Base-by-base conservation (phyloP, 2,329 filamentous ascomycete species). In the Graphilbum fragrans region DNA sequence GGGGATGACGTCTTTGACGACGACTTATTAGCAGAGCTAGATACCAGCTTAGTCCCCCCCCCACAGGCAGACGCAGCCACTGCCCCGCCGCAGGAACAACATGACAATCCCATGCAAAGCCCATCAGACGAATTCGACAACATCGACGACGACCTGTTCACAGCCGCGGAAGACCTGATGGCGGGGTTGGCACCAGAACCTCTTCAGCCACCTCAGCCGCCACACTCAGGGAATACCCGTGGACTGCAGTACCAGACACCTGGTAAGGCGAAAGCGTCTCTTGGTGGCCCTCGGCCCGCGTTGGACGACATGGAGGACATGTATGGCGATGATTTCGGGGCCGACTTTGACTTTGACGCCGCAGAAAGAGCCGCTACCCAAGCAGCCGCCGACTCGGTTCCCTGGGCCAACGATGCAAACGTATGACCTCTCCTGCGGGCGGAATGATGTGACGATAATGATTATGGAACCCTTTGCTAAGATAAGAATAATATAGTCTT, bases 251-350 rank as follows among this genome's bases (percentile, higher is more conserved):
- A 50, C 23, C 23, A 22, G 25, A 8, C 25, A 29, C 19, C 17
- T 5, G 14, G 18, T 12, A 40, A 44, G 14, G 45, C 20, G 22
- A 23, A 43, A 5, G 43, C 39, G 16, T 31, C 32, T 6, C n/a
- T 7, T 34, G 32, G n/a, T 10, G 12, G 5, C n/a, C 19, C n/a
- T 44, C 39, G 43, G 14, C 11, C 29, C 11, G 39, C 25, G 3
- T 39, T 55, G 19, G 48, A 47, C 14, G 53, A 53, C 27, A 52
- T 54, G 40, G 63, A 68, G 33, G 65, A 67, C 48, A 56, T 64
- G 32, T 77, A 72, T 50, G 81, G 75, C 44, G 84, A 86, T 61
- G 86, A 86, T 52, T 86, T 86, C 65, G 82, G 79, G 37, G 74
- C 71, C 49, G 65, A 76, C 50, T 70, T 78, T 58, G 86, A 94